These are phyloP conservation scores for Lupinus albus DNA, from an alignment of 306 rosid genomes.

Conservation along the genomic window DNA sequence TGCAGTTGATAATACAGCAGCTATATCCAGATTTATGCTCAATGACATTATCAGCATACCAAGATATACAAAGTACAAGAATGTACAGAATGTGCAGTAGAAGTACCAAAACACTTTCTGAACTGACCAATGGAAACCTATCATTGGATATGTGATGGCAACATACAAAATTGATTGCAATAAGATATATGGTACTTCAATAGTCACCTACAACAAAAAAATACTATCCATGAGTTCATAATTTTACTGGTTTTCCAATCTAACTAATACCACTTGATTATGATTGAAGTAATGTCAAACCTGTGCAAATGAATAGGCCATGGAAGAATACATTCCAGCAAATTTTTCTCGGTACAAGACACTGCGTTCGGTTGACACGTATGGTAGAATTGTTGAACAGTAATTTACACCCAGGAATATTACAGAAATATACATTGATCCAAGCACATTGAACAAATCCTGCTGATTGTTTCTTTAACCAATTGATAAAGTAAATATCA, in stretches of 20 bases:
- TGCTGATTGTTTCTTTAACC: slow-evolving; percentile 71
- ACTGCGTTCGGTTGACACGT: slow-evolving; percentile 65
- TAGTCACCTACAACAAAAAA: slow-evolving; percentile 54
- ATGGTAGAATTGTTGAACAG: slow-evolving; percentile 62
- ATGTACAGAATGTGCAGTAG: slow-evolving; percentile 76
- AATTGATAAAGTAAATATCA: slow-evolving; percentile 35
- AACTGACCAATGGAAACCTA: slow-evolving; percentile 70
- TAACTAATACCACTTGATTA: slow-evolving; percentile 24
- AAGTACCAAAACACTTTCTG: slow-evolving; percentile 77
- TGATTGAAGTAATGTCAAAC: slow-evolving; percentile 45
- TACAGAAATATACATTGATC: slow-evolving; percentile 73
- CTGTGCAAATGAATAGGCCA: slow-evolving; percentile 78
- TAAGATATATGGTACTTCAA: slow-evolving; percentile 75
- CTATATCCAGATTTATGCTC: slow-evolving; percentile 66
- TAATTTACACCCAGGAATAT: slow-evolving; percentile 83
- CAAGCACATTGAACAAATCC: slow-evolving; percentile 71
- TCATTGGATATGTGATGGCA: slow-evolving; percentile 74
- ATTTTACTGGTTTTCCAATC: slow-evolving; percentile 14
- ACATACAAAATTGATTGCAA: slow-evolving; percentile 70
- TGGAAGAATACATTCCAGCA: slow-evolving; percentile 84
- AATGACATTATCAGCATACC: slow-evolving; percentile 76
- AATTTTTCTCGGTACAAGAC: slow-evolving; percentile 78
- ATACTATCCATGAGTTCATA: neutral
- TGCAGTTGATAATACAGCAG: slow-evolving; percentile 65
- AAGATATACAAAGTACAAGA: slow-evolving; percentile 72